Base-by-base conservation (phyloP, 768 basidiomycete species). In the Goffeauzyma gilvescens region DNA sequence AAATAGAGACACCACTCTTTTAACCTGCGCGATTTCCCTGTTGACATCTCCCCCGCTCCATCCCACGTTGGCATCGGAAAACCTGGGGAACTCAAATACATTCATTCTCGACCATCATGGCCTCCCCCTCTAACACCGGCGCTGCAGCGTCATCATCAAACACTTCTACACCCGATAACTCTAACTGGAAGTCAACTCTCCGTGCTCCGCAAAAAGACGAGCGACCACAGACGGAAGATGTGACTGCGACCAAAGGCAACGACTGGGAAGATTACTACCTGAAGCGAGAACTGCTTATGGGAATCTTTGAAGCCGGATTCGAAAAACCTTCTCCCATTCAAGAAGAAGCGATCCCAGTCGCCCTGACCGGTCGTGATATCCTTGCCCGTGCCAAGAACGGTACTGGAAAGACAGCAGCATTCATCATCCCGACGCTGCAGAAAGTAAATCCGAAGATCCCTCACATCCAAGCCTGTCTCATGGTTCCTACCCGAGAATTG, bases 401-500 rank as follows among this genome's bases (percentile, higher is more conserved):
- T 51, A 98, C 90, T 3, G 90, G 90, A 51, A 63, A 98, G 72
- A 98, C 90, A 18, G 90, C 89, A 28, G 93, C 90, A 18, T 98
- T 96, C 72, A 84, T 90, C 67, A 96, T 98, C 63, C 90, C 93
- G 28, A 75, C 87, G 34, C 75, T 98, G 41, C 84, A 93, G 63
- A 83, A 87, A 65, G 69, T 96, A 65, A 86, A 93, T 67, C 64
- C 82, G 50, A 68, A 65, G 45, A 78, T 75, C 65, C 69, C 71
- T 62, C 87, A 90, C 70, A 89, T 98, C 53, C 90, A 98, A 68
- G 86, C 87, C 3, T 74, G 95, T 46, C 73, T 98, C 47, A 81
- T 98, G 50, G 90, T 96, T 34, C 90, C 90, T 28, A 98, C 90
- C n/a, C 82, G 90, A 52, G 90, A 98, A 69, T 76, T 98, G 27